Evolutionary conservation across 129 eudicot species (phyloP), one percentile per base, ranked within the genome.

Genomic region (Artemisia annua): DNA sequence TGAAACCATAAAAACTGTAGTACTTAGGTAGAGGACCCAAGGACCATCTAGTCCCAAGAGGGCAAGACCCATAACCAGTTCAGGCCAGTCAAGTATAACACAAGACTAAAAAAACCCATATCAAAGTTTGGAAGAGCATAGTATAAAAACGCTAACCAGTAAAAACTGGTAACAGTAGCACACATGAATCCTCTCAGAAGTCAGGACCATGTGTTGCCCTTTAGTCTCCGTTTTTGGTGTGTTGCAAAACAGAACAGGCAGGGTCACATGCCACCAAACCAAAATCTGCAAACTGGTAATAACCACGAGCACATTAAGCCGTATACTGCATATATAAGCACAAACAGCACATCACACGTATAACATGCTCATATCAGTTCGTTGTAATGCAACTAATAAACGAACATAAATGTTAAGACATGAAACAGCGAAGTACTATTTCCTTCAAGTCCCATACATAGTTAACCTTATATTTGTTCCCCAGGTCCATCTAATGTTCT

Each of bases 341-440:
- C 46, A 39, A 39, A 39, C 16, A 24, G n/a, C 48, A 22, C 16
- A 48, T 48, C 9, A 35, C 1, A 28, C 4, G 30, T 14, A 32
- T 52, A 51, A 74, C 64, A 35, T 24, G 39, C 16, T 48, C 13
- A 69, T 32, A 76, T 67, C 35, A 15, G 59, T 57, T 24, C 15
- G 66, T 15, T 17, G 11, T 9, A 52, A 24, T 58, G 49, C 26
- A 9, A 49, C 69, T 68, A 68, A 76, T 2, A 56, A 13, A 75
- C 12, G 3, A 63, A 65, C 26, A 65, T 20, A 55, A 78, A 28
- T 3, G 5, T 26, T 17, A 50, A 14, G 51, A 62, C 53, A 55
- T 46, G 77, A 65, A 78, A 78, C 67, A 78, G 82, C 62, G 63
- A 78, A 64, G 69, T 72, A 64, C 69, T 78, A 78, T 78, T 71